Evolutionary conservation across 2,329 filamentous ascomycete genomes (phyloP), one percentile per base, ranked within the genome.

Genomic region (Penicillium sp.): DNA sequence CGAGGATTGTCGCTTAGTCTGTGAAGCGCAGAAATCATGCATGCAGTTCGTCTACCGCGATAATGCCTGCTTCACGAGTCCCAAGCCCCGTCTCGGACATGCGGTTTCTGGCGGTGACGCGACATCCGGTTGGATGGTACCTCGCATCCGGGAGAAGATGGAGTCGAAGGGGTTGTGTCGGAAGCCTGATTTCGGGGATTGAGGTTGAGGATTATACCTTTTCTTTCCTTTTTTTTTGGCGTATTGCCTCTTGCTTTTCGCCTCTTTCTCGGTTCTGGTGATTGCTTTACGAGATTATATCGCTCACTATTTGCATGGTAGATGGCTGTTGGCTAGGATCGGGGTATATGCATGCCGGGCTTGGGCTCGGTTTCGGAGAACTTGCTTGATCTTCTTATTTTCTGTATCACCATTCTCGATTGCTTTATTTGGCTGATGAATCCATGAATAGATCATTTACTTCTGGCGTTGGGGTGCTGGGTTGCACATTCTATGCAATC

Each of bases 121-220:
- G 2, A 55, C 56, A 13, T 70, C 68, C 0, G 68, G 67, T 1
- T 71, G 69, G 67, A 45, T 65, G 10, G 54, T 62, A 16, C 57
- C 50, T 22, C 61, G 65, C 12, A 62, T 71, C 34, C 60, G 62
- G 22, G 48, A 51, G 6, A 58, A 66, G 60, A 54, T 65, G 48
- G 53, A 60, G 25, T 41, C 56, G n/a, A 65, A 57, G 13, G 63
- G 64, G 6, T 35, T 57, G 29, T 69, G 66, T 49, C 39, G 53
- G 42, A 52, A 41, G 27, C 60, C 63, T 5, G 59, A 67, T 19
- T 69, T 63, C 49, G 65, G 64, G 12, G 38, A 54, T 29, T 49
- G 19, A 46, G 19, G 12, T 22, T 30, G 3, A 11, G 16, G 22
- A 14, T 25, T 11, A 10, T 29, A 27, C 31, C 16, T 22, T 5